phyloP scores from a whole-genome alignment of 768 basidiomycete species.

The Multifurca ochricompacta region DNA sequence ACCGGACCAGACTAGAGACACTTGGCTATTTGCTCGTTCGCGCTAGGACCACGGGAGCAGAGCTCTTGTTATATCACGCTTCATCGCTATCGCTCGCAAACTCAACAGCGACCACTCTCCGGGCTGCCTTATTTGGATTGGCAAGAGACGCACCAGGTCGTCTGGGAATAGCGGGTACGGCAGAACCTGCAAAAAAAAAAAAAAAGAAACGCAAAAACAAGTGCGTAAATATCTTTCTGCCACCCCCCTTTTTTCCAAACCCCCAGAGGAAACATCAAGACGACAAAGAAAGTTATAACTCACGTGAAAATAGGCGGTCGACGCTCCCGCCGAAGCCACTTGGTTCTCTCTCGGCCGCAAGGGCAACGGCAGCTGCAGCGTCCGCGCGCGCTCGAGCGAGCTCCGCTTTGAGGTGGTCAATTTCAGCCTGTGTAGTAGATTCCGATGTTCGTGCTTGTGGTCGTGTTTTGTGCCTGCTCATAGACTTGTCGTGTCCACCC shows the following conservation, averaged over 20 bases:
- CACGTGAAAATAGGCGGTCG: constrained; percentile 10
- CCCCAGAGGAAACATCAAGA: neutral
- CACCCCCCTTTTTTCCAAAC: too few relatives aligned
- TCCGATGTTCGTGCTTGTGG: neutral
- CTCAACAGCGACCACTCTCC: constrained; percentile 8
- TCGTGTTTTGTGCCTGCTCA: neutral
- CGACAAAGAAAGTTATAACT: neutral
- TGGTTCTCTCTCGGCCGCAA: constrained; percentile 7
- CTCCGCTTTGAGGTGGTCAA: constrained; percentile 6
- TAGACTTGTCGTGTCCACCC: neutral
- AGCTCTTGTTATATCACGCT: too few relatives aligned
- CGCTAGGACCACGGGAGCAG: too few relatives aligned
- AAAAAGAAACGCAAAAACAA: neutral
- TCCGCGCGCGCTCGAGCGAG: constrained; percentile 7
- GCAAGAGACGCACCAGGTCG: constrained; percentile 13
- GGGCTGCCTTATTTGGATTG: constrained; percentile 15
- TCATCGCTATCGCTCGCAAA: constrained; percentile 15
- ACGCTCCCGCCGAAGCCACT: constrained; percentile 1
- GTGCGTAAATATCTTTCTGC: neutral
- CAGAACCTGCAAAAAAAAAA: neutral
- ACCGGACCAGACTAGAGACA: too few relatives aligned
- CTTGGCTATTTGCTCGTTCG: too few relatives aligned
- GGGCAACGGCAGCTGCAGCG: constrained; percentile 1
- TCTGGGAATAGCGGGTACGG: neutral
- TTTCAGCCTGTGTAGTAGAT: neutral